phyloP scores from a whole-genome alignment of 1,284 basidiomycete species.

The Macrocystidia cucumis region DNA sequence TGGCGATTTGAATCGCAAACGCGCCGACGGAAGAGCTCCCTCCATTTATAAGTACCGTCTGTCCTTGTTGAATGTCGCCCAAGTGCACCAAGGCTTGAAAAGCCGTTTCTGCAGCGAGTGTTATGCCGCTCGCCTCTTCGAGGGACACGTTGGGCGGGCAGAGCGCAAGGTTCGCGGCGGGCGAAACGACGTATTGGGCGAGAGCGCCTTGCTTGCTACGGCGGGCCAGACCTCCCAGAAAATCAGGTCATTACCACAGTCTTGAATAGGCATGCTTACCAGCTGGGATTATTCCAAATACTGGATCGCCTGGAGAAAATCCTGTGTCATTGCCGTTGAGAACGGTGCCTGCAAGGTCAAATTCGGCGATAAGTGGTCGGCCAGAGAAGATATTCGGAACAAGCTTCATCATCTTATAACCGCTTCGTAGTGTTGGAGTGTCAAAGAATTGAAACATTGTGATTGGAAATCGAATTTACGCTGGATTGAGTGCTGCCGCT shows the following conservation, averaged over 20 bases:
- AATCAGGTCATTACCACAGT: too few relatives aligned
- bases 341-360: constrained; percentile 57
- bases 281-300: constrained; percentile 44
- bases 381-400: constrained; percentile 40
- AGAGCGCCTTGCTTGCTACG: constrained; percentile 45
- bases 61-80: constrained; percentile 33
- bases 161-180: constrained; percentile 29
- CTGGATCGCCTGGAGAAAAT: constrained; percentile 47
- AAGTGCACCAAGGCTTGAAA: constrained; percentile 39
- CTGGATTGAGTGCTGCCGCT: constrained; percentile 62
- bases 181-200: constrained; percentile 41
- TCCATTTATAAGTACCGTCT: constrained; percentile 57
- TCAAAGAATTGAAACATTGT: background rate
- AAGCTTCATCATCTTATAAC: constrained; percentile 48
- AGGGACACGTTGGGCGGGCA: constrained; percentile 41
- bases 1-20: constrained; percentile 59
- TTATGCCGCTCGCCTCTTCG: constrained; percentile 49
- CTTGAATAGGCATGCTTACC: constrained; percentile 23
- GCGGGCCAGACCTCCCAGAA: too few relatives aligned
- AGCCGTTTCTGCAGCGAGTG: constrained; percentile 49
- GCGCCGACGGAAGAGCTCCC: constrained; percentile 58
- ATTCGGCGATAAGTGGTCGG: constrained; percentile 46
- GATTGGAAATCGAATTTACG: constrained; percentile 30
- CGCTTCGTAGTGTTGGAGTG: constrained; percentile 21
- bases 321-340: constrained; percentile 42